These are phyloP conservation scores for Dissophora globulifera DNA, from an alignment of 192 early-diverging fungal genomes.

Conservation along the genomic window DNA sequence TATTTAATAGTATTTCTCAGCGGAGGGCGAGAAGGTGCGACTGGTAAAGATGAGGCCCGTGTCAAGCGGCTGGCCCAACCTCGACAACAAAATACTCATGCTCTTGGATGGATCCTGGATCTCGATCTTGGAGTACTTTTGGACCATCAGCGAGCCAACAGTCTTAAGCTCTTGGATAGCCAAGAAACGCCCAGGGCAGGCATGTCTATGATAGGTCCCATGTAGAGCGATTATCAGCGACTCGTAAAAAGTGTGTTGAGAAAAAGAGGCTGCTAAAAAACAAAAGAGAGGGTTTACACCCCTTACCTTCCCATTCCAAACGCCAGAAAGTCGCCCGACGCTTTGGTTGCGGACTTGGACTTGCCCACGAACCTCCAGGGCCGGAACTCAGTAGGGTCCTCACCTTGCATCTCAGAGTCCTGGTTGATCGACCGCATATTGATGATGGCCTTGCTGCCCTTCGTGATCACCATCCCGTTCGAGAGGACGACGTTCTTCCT, in stretches of 20 bases:
- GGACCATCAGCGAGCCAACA: conserved; percentile 32
- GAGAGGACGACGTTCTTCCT: conserved; percentile 35
- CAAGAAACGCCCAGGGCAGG: conserved; percentile 62
- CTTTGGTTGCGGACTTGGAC: conserved; percentile 39
- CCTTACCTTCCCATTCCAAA: conserved; percentile 59
- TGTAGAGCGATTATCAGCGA: too few species aligned
- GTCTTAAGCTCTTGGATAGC: conserved; percentile 59
- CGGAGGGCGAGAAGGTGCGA: too few species aligned
- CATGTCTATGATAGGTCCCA: conserved; percentile 25
- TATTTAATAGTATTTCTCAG: too few species aligned
- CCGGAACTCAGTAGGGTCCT: conserved; percentile 34
- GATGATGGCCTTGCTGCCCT: conserved; percentile 33
- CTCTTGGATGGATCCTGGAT: conserved; percentile 8
- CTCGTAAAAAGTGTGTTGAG: too few species aligned
- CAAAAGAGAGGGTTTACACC: too few species aligned
- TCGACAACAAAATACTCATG: background rate
- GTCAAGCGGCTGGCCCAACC: background rate
- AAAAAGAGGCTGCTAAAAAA: too few species aligned
- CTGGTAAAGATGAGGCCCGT: conserved; percentile 26
- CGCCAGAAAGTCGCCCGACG: conserved; percentile 38
- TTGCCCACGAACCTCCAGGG: conserved; percentile 51
- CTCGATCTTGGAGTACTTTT: conserved; percentile 46
- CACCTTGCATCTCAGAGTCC: conserved; percentile 14
- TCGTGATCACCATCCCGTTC: conserved; percentile 42
- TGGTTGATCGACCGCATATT: conserved; percentile 39